Evolutionary conservation across 2,329 filamentous ascomycete species (phyloP), one percentile per base, ranked within the genome.

Genomic region (Endocalyx cinctus): DNA sequence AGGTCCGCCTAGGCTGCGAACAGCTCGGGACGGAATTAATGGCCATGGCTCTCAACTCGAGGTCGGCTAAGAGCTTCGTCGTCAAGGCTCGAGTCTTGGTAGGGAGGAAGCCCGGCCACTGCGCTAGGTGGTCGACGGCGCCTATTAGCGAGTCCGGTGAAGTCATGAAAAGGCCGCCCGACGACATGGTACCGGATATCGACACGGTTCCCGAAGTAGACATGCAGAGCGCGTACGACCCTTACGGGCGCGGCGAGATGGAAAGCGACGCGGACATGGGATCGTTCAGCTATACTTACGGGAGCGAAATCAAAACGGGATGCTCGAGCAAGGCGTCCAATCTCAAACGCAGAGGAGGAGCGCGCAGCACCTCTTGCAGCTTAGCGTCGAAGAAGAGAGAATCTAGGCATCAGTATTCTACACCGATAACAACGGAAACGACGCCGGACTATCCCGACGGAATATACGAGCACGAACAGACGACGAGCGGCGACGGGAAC

Each of bases 71-170:
- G 33, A 56, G 58, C 0, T 63, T 76, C 25, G 54, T 63, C 6
- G 47, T 72, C 35, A 72, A 69, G 39, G 57, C 74, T 38, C 60
- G 67, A 7, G 63, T 73, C 7, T 43, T 76, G 13, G 60, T 63
- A 8, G 74, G 62, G 4, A 64, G 70, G 41, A 77, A 77, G 47
- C 73, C 74, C 8, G 42, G 47, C 11, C 41, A 39, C 10, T 41
- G 48, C 6, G 39, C 38, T 2, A 47, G 53, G 23, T 58, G 55
- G 54, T 43, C 53, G 11, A 50, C 50, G 10, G 41, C 39, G 27
- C 34, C 43, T 18, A 31, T 47, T 22, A 43, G 42, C 27, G 50
- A 53, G 19, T 35, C 33, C 11, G 42, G 36, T 23, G 36, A 33
- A 13, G 31, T 38, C 5, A 26, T 29, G 22, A 35, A 34, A 17